These are phyloP conservation scores for Cardamine occulta DNA, from an alignment of 345 rosid species.

Conservation along the genomic window DNA sequence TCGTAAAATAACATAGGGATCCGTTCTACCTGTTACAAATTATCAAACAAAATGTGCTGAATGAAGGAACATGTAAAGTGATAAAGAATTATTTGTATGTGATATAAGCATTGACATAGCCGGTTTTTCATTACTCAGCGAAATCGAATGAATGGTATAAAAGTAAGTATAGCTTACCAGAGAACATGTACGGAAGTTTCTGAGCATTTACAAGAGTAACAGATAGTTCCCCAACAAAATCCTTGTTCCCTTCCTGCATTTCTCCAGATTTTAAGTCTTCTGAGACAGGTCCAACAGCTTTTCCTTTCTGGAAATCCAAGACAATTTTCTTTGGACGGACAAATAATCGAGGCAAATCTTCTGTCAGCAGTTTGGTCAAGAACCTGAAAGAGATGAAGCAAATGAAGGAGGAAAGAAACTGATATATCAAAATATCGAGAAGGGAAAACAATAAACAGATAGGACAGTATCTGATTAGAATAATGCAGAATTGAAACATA, in stretches of 20 bases:
- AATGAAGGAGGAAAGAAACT: conserved; percentile 20
- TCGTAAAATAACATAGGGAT: conserved; percentile 88
- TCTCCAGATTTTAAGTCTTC: conserved; percentile 75
- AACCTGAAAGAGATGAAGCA: conserved; percentile 59
- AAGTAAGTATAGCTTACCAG: conserved; percentile 51
- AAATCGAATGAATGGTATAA: not conserved
- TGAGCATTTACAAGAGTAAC: conserved; percentile 96
- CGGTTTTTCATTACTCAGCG: not conserved
- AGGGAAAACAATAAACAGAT: conserved; percentile 15
- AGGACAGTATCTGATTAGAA: conserved; percentile 15
- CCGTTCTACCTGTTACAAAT: conserved; percentile 78
- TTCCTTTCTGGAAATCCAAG: conserved; percentile 92
- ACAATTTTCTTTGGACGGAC: conserved; percentile 99
- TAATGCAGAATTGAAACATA: not conserved
- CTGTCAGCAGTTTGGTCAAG: conserved; percentile 89
- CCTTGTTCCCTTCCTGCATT: conserved; percentile 84
- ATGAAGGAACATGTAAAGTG: conserved; percentile 19
- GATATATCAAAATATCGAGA: conserved; percentile 15
- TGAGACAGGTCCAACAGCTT: conserved; percentile 87
- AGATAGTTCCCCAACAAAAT: conserved; percentile 92
- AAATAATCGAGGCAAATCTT: conserved; percentile 88
- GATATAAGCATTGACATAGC: conserved; percentile 3
- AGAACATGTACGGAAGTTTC: conserved; percentile 74
- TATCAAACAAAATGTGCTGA: conserved; percentile 27
- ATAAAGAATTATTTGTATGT: not conserved